phyloP scores from a whole-genome alignment of 371 early-diverging fungal species.

The Mortierella sp. region DNA sequence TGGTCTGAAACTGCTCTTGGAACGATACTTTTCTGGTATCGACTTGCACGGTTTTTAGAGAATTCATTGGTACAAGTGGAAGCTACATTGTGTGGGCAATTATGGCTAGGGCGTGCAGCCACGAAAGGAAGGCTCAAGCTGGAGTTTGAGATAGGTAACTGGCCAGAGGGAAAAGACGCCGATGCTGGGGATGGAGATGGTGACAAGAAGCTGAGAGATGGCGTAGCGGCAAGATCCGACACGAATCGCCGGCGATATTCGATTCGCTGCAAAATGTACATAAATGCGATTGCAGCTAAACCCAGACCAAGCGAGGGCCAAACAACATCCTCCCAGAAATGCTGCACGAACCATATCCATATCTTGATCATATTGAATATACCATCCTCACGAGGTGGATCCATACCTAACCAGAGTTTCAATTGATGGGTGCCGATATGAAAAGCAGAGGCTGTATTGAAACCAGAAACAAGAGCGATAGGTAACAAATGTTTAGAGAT shows the following conservation, averaged over 20 bases:
- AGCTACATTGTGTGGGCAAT: background rate
- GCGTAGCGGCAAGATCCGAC: background rate
- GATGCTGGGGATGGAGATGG: conserved; percentile 8
- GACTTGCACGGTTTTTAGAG: background rate
- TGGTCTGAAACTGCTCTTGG: conserved; percentile 39
- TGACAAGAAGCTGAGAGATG: background rate
- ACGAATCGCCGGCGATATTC: conserved; percentile 22
- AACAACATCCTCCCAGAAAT: conserved; percentile 29
- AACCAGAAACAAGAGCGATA: conserved; percentile 57
- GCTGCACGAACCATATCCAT: conserved; percentile 46
- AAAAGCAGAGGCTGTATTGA: conserved; percentile 62
- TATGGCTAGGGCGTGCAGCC: conserved; percentile 24
- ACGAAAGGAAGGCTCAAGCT: conserved; percentile 4
- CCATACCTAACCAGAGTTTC: conserved; percentile 57
- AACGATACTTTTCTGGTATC: conserved; percentile 17
- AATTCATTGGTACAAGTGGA: background rate
- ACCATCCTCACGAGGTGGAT: conserved; percentile 40
- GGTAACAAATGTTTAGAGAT: conserved; percentile 56
- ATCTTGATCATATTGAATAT: conserved; percentile 51
- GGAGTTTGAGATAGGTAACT: background rate
- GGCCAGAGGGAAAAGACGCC: background rate
- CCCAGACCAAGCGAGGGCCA: conserved; percentile 51
- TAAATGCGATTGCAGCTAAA: conserved; percentile 37
- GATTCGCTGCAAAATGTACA: conserved; percentile 41
- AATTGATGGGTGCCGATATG: conserved; percentile 62